Evolutionary conservation across 2,329 filamentous ascomycete species (phyloP).

Genomic region (Neofusicoccum ribis): DNA sequence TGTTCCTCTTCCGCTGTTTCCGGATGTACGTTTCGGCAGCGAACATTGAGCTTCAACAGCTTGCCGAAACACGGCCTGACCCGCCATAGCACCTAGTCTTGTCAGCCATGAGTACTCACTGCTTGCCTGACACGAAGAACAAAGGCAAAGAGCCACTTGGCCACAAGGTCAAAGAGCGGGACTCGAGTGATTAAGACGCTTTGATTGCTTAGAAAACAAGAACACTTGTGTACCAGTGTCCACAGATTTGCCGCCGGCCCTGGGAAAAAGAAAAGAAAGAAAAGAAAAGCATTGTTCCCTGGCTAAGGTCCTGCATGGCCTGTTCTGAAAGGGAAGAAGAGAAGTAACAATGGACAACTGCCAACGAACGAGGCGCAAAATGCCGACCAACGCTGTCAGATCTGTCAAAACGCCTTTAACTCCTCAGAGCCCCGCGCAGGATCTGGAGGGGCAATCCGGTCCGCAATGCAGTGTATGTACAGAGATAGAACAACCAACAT

Average conservation of each 20-base stretch:
- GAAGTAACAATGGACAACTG: not conserved
- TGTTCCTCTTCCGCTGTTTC: not conserved
- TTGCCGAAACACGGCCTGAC: not conserved
- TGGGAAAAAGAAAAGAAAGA: not conserved
- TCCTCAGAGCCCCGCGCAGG: not conserved
- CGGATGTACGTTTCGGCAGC: not conserved
- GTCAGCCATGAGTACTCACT: not conserved
- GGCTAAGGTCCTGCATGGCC: not conserved
- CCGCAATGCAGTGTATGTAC: constrained; percentile 16
- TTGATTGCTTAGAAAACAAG: constrained; percentile 4
- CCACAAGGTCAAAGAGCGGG: not conserved
- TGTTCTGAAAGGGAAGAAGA: not conserved
- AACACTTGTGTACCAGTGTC: not conserved
- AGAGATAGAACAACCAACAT: constrained; percentile 10
- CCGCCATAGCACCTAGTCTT: not conserved
- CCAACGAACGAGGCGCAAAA: not conserved
- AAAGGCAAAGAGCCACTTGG: not conserved
- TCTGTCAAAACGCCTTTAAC: not conserved
- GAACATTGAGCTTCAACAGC: not conserved
- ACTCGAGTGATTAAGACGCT: not conserved
- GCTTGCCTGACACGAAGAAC: not conserved
- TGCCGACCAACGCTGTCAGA: not conserved
- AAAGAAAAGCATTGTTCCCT: not conserved
- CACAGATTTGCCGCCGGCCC: not conserved
- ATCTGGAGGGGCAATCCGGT: not conserved